phyloP scores from a whole-genome alignment of 441 rosid genomes.

The Metrosideros polymorpha region DNA sequence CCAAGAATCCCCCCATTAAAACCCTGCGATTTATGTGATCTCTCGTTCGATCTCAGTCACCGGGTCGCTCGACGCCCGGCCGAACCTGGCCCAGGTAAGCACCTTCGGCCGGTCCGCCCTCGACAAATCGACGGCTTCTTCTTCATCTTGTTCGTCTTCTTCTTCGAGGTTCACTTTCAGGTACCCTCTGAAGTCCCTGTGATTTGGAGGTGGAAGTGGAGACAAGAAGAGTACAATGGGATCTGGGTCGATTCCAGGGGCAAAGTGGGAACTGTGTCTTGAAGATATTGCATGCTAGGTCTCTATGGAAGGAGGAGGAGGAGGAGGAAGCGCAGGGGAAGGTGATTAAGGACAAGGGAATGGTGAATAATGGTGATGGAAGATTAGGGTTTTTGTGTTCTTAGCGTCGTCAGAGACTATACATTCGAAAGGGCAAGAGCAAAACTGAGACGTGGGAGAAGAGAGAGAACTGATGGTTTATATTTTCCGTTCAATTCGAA shows the following conservation, averaged over 20 bases:
- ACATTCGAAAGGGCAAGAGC: too few relatives aligned
- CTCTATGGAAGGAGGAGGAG: conserved; percentile 38
- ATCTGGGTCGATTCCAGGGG: conserved; percentile 20
- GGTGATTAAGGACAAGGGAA: not conserved
- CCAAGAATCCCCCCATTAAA: too few relatives aligned
- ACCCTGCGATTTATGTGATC: conserved; percentile 27
- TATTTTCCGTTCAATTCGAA: too few relatives aligned
- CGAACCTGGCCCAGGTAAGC: not conserved
- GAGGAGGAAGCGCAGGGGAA: not conserved
- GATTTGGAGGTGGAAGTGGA: not conserved
- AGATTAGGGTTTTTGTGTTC: too few relatives aligned
- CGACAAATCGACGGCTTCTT: not conserved
- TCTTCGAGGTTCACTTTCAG: not conserved
- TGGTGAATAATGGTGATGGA: not conserved
- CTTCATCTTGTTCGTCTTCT: not conserved
- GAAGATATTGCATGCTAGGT: conserved; percentile 78
- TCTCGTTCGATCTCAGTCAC: conserved; percentile 42
- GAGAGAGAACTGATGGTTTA: too few relatives aligned
- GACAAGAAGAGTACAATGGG: conserved; percentile 27
- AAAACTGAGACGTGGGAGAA: too few relatives aligned
- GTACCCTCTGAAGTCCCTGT: not conserved
- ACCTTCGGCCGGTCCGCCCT: not conserved
- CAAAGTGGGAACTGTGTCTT: conserved; percentile 57
- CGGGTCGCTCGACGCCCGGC: conserved; percentile 1
- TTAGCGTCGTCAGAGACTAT: too few relatives aligned